These are phyloP conservation scores for Hyphodiscus hymeniophilus DNA, from an alignment of 495 filamentous ascomycete genomes.

Conservation along the genomic window DNA sequence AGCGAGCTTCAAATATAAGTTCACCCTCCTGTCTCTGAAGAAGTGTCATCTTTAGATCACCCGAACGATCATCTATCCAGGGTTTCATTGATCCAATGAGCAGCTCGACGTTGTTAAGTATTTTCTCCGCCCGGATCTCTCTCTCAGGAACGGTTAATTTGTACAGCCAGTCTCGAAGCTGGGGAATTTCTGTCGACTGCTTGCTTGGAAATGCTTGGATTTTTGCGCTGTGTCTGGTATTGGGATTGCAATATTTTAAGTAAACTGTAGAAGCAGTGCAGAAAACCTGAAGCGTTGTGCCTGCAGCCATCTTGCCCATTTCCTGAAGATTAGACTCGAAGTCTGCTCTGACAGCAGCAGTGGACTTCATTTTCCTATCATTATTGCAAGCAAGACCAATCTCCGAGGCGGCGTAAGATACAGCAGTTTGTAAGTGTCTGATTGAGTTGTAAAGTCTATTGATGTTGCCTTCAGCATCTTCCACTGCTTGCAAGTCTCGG, in stretches of 20 bases:
- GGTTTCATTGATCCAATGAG: conserved; percentile 5
- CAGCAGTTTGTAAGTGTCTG: no score
- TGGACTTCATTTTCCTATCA: conserved; percentile 1
- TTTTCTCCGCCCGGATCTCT: neutral
- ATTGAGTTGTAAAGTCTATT: no score
- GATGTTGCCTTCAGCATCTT: no score
- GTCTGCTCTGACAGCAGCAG: conserved; percentile 1
- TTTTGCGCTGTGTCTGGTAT: neutral
- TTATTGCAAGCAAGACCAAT: neutral
- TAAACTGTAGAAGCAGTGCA: conserved; percentile 4
- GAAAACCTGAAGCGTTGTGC: conserved; percentile 2
- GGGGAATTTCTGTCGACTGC: conserved; percentile 2
- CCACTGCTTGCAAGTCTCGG: no score
- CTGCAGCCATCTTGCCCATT: conserved; percentile 1
- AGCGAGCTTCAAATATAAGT: neutral
- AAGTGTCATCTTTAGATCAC: conserved; percentile 4
- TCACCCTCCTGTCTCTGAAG: neutral
- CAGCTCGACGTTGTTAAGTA: conserved; percentile 6
- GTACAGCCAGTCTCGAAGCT: conserved; percentile 10
- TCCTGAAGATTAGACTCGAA: conserved; percentile 1
- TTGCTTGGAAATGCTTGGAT: conserved; percentile 1
- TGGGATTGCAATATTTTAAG: neutral
- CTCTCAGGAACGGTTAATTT: conserved; percentile 3
- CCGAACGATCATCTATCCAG: conserved; percentile 9
- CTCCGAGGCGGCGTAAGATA: neutral